Base-by-base conservation (phyloP, 805 yeast species). In the Ogataea pignaliae region DNA sequence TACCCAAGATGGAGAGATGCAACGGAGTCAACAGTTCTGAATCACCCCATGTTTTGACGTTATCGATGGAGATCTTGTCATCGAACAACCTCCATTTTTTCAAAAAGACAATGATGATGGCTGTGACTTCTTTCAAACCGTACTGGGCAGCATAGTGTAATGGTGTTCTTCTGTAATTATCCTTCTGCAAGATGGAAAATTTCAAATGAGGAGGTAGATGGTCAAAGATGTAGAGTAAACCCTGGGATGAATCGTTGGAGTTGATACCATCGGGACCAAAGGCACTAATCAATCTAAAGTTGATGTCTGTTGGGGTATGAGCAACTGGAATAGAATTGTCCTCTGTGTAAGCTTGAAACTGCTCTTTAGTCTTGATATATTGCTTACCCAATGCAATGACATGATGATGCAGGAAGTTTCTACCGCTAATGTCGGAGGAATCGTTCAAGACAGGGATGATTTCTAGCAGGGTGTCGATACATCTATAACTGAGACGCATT, bases 81-180 rank as follows among this genome's bases (percentile, higher is more conserved):
- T 75, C 70, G 69, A 80, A 75, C 42, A 80, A 72, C 2, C 69
- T 65, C 91, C 95, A 85, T 36, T 73, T 64, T 44, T 69, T 65
- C 46, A 86, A 60, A 53, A 72, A 75, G 32, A 71, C 71, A 13
- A 89, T 66, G 29, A 90, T 70, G 21, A 79, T 70, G 12, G 68
- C 66, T 2, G 88, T 72, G 32, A 83, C 79, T 41, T 76, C 78
- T 45, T 76, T 78, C 44, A 90, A 70, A 0, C 97, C 97, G 61
- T 81, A 88, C 55, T 88, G 93, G 2, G 93, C 82, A 15, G 95
- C 83, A 61, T 90, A 90, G 65, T 91, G 97, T 43, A 91, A 68
- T 0, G 97, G 96, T 0, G 96, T 85, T 47, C 97, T 75, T 48
- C 72, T 73, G 59, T 88, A 86, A 46, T 77, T 81, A 61, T 90